Base-by-base conservation (phyloP, 2,329 filamentous ascomycete genomes). In the Monilinia laxa region DNA sequence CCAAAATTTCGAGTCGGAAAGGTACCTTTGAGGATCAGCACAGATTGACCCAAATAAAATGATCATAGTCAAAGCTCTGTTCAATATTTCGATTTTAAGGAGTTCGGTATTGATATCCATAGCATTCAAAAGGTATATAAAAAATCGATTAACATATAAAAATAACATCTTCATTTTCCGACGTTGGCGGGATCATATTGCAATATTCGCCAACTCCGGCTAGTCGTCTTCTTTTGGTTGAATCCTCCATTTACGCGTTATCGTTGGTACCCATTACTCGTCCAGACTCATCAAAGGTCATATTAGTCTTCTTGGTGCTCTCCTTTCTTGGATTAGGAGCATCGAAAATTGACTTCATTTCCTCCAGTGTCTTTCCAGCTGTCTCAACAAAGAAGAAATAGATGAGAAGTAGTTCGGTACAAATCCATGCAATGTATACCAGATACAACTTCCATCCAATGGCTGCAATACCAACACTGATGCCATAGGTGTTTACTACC, bases 401-500 rank as follows among this genome's bases (percentile, higher is more conserved):
- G 9, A 80, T 71, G 10, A 56, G 35, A 0, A 57, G 66, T 10
- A 72, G 57, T 60, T 74, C 70, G 23, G 74, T 35, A 40, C 57
- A 66, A 7, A 71, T 69, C 72, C 72, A 73, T 1, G n/a, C 66
- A 59, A 73, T 71, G 52, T 72, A 73, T 1, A 73, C 68, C 6
- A 74, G 16, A 38, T 75, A 73, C 53, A 71, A 52, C 59, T 72
- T 78, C 78, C 77, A 80, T 20, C 74, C 74, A 28, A 80, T 75
- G 25, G 72, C 74, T 10, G 70, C 67, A 47, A 80, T 77, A 0
- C 74, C 77, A 45, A 79, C 75, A n/a, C 75, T 75, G 62, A 79
- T 79, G 58, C 77, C 76, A 56, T 79, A 79, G 9, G 77, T 74
- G 14, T 77, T 74, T 16, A 78, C 80, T 53, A 78, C 79, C 69